phyloP scores from a whole-genome alignment of 163 green algal genomes.

The Chlamydomonas reinhardtii region DNA sequence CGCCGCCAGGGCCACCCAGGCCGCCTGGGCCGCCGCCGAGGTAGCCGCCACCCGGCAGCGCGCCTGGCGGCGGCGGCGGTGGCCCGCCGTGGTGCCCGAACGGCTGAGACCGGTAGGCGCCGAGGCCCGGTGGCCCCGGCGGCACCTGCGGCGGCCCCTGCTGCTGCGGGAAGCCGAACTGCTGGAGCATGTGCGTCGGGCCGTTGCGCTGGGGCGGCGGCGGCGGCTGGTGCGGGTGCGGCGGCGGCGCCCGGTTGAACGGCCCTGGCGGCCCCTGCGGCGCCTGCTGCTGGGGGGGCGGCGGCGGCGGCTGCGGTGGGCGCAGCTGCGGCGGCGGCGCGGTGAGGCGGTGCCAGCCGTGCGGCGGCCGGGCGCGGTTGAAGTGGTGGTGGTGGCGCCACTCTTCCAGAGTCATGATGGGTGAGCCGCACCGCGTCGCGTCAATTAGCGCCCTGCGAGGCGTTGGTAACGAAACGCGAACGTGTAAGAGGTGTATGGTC shows the following conservation, averaged over 20 bases:
- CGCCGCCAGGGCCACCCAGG: too few species aligned
- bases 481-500: too few species aligned
- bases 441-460: constrained; percentile 9
- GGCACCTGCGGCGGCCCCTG: not conserved
- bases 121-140: not conserved
- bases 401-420: constrained; percentile 32
- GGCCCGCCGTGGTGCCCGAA: too few species aligned
- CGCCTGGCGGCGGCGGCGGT: not conserved
- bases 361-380: not conserved
- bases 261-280: too few species aligned
- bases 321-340: not conserved
- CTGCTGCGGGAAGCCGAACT: not conserved
- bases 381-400: constrained; percentile 2
- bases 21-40: too few species aligned
- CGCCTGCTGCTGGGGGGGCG: not conserved
- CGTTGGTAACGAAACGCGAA: too few species aligned
- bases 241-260: too few species aligned
- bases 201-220: too few species aligned
- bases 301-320: not conserved
- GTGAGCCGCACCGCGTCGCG: not conserved
- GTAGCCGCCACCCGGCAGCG: too few species aligned
- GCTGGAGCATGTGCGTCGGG: too few species aligned
- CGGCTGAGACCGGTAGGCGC: too few species aligned
- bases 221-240: too few species aligned
- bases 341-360: constrained; percentile 4